Evolutionary conservation across 257 asterid genomes (phyloP), one percentile per base, ranked within the genome.

Genomic region (Salvia rosmarinus): DNA sequence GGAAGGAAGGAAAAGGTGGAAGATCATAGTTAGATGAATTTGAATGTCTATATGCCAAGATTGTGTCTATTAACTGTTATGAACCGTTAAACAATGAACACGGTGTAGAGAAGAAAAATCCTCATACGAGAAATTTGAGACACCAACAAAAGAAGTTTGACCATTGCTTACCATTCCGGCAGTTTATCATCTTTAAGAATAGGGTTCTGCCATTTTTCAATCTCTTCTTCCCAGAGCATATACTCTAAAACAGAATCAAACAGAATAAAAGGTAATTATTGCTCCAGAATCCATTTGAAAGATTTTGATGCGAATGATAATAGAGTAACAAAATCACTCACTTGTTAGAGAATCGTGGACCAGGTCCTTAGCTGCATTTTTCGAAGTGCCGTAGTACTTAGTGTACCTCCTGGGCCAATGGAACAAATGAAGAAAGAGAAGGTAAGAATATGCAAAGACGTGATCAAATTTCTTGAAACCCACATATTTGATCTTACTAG

Each of bases 201-300:
- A 51, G 98, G 99, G 71, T 78, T 87, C 79, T 95, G 99, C 99
- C 99, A 95, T 78, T 89, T 90, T 75, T 95, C 98, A 11, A 95
- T 95, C 79, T 95, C 99, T 85, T 88, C 99, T 83, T 95, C 99
- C 99, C 99, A 95, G 43, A 85, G 70, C 87, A 71, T 88, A 75
- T 95, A 95, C 56, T 95, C 99, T 95, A 88, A 72, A 42, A 67
- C 68, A 77, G 64, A 73, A 64, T 17, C 58, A 51, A 57, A 72
- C 39, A 47, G 16, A 42, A 2, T 8, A 56, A 20, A 65, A n/a
- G 19, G 35, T 30, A 30, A 30, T 4, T 46, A 37, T 34, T 34
- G n/a, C n/a, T n/a, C n/a, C n/a, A n/a, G n/a, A n/a, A n/a, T n/a
- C n/a, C n/a, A n/a, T n/a, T n/a, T n/a, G 39, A 12, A 70, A 20